Base-by-base conservation (phyloP, 2,329 filamentous ascomycete genomes). In the Nemania abortiva region DNA sequence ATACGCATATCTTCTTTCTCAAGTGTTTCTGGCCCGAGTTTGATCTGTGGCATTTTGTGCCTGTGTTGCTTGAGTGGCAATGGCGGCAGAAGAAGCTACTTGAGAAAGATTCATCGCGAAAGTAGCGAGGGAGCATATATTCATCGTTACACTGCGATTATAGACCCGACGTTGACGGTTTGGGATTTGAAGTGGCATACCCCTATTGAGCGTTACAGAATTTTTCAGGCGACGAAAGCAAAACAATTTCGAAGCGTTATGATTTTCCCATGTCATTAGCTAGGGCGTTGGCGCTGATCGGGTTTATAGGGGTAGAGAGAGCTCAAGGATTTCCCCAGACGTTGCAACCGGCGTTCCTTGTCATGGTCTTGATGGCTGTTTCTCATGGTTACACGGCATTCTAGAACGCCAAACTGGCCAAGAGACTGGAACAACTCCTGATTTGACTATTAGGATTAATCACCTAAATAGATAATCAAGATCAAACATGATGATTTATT, bases 11-110 rank as follows among this genome's bases (percentile, higher is more conserved):
- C 72, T 93, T 97, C 68, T 99, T 98, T 79, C 82, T 98, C 65
- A 89, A 97, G 75, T 96, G 93, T 72, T 85, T 97, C 70, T 99
- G 96, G 96, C 96, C 96, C 1, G 94, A 98, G 71, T 98, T 99
- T 75, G 94, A 97, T 78, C 86, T 99, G 4, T 95, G 94, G 90
- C 89, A 95, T 68, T 98, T 98, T 81, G 81, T 99, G 20, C 96
- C 95, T 9, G 95, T 99, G 24, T 82, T 99, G 63, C 85, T 98
- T 57, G 94, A 97, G 79, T 99, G 96, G 95, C 89, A 91, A 77
- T 90, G 89, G 88, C 82, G 86, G 65, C 85, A 88, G 75, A 89
- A 88, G 82, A 89, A 89, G 81, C 82, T 88, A 72, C 84, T 82
- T 72, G 87, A 85, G 57, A 82, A 86, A 53, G 86, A 89, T 29